Evolutionary conservation across 2,329 filamentous ascomycete species (phyloP).

Genomic region (Aspergillus sp.): DNA sequence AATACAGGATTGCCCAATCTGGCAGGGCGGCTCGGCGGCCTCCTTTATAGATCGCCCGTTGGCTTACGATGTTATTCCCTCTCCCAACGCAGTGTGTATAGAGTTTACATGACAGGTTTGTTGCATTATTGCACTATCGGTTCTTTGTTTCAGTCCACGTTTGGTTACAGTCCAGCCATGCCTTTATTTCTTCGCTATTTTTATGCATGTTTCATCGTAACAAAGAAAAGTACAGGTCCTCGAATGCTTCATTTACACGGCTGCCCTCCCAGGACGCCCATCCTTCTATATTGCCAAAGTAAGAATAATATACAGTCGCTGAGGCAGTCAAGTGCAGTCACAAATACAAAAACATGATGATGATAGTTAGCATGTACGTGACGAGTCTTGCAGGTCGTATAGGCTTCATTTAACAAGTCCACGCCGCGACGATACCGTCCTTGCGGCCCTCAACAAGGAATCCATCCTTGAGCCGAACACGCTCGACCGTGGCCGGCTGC

Average conservation of each 20-base stretch:
- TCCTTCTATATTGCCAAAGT: conserved; percentile 1
- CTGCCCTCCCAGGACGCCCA: not conserved
- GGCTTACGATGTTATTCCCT: not conserved
- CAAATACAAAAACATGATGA: conserved; percentile 9
- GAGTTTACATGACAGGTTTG: not conserved
- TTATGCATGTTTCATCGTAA: not conserved
- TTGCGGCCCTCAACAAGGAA: conserved; percentile 88
- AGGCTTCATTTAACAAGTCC: conserved; percentile 64
- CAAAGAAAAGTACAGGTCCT: not conserved
- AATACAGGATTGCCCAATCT: conserved; percentile 11
- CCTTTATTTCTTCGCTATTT: not conserved
- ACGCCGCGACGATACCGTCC: conserved; percentile 86
- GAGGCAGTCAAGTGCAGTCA: conserved; percentile 14
- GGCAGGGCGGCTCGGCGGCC: conserved; percentile 8
- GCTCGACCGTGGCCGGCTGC: conserved; percentile 71
- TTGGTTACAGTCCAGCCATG: not conserved
- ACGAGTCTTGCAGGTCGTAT: not conserved
- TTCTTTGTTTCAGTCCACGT: not conserved
- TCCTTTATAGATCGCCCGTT: not conserved
- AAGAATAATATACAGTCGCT: conserved; percentile 22
- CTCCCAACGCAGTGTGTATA: not conserved
- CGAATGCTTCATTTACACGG: conserved; percentile 1
- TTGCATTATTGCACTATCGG: not conserved
- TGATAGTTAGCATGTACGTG: conserved; percentile 12
- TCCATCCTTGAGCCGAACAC: conserved; percentile 87